Evolutionary conservation across 73 alveolate species (phyloP), one percentile per base, ranked within the genome.

Genomic region (Effrenium voratum): DNA sequence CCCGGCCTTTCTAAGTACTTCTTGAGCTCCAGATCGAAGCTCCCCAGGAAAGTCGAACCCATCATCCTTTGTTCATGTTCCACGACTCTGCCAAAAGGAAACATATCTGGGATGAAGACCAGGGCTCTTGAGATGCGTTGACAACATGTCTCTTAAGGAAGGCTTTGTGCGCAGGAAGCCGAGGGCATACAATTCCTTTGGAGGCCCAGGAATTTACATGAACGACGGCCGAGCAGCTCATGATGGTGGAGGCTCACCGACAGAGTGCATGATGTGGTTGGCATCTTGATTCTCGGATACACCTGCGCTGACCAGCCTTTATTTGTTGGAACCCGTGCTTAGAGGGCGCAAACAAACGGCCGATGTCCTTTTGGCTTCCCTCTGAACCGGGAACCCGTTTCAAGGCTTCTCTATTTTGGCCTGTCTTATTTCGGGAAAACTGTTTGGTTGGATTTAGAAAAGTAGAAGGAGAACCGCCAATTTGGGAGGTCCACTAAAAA

Each of bases 271-370:
- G 93, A 85, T 80, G 80, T 55, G 34, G 93, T 52, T 5, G 93
- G 93, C 93, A 85, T 85, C 59, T 57, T 57, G 60, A 85, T 85
- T 2, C 93, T 38, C 12, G 93, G 93, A 34, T 85, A 85, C n/a
- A 85, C 93, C 93, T 82, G 44, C 13, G 86, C 75, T 60, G 38
- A 26, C 34, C 68, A 19, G n/a, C n/a, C n/a, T n/a, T n/a, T n/a
- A n/a, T n/a, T n/a, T n/a, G n/a, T n/a, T n/a, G n/a, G n/a, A n/a
- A n/a, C n/a, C n/a, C n/a, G n/a, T n/a, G n/a, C n/a, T n/a, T n/a
- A n/a, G n/a, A n/a, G n/a, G 41, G 75, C 75, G n/a, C 40, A 66
- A 26, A 32, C 44, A 63, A 12, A 19, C 26, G 26, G 8, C 26
- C 8, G 63, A 8, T 52, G 63, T 52, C 63, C 8, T 52, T 8